These are phyloP conservation scores for Nakazawaea holstii DNA, from an alignment of 805 yeast genomes.

Conservation along the genomic window DNA sequence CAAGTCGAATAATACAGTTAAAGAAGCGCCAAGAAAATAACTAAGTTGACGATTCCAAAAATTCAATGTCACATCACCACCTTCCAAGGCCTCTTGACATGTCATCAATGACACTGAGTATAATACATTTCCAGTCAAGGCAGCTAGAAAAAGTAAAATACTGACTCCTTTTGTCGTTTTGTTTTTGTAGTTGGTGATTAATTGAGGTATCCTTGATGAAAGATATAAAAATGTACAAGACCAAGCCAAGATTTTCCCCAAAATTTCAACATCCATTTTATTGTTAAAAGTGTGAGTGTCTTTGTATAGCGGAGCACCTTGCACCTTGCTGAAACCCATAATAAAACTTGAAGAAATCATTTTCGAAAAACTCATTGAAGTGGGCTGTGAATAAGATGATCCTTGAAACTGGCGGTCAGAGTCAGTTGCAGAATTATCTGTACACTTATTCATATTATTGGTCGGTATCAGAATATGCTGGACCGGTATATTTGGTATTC, in stretches of 20 bases:
- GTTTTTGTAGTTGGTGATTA: constrained; percentile 37
- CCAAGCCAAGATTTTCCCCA: constrained; percentile 41
- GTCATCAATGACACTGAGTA: constrained; percentile 44
- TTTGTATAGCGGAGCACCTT: constrained; percentile 17
- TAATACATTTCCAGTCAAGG: constrained; percentile 43
- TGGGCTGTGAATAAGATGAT: not conserved
- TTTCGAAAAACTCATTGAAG: constrained; percentile 14
- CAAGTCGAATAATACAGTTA: constrained; percentile 45
- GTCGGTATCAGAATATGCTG: constrained; percentile 5
- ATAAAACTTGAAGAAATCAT: constrained; percentile 24
- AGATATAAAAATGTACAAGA: constrained; percentile 43
- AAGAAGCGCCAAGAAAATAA: constrained; percentile 46
- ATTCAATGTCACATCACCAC: constrained; percentile 26
- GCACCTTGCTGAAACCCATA: constrained; percentile 23
- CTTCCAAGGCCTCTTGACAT: constrained; percentile 33
- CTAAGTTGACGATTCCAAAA: constrained; percentile 34
- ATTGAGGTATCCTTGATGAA: constrained; percentile 47
- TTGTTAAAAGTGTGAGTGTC: not conserved
- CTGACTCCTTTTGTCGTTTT: constrained; percentile 48
- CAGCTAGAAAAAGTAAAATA: constrained; percentile 41
- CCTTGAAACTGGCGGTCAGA: not conserved
- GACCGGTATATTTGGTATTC: not conserved
- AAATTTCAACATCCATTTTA: constrained; percentile 1
- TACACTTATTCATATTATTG: constrained; percentile 2
- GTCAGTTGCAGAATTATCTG: constrained; percentile 3